Base-by-base conservation (phyloP, 768 basidiomycete genomes). In the Asterophora parasitica region DNA sequence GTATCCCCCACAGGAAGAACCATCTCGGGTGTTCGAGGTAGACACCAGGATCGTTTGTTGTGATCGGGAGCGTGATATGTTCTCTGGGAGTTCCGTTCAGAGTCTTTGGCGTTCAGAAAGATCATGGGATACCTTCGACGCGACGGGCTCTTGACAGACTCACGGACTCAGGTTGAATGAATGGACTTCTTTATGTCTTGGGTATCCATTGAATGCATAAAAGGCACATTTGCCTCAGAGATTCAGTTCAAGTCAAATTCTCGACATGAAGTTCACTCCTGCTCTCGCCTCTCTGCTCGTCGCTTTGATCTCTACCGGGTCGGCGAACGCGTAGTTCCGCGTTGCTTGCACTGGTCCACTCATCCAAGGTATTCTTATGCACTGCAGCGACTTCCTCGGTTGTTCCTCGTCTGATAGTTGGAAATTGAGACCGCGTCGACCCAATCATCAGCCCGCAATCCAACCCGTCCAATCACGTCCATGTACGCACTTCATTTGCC, bases 271-370 rank as follows among this genome's bases (percentile, higher is more conserved):
- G 40, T 23, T 33, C 16, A 43, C 36, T 39, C 32, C 46, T 30
- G 48, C 52, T 17, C 44, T 56, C 6, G 35, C 44, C 10, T 53
- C 53, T 16, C 44, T 56, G 16, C 36, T 57, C 7, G 49, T 55
- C 8, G 38, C 48, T 48, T 43, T 61, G 37, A 35, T 50, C 16
- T 53, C 50, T 27, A 54, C 58, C 15, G 42, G 53, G 19, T 39
- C 54, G 20, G 56, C 54, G 11, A 49, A 63, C 44, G 68, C 68
- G 7, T 74, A 69, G 72, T 72, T 74, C 54, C 67, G 69, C 32
- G 67, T 72, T 38, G 60, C 68, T 6, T 73, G 72, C 44, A 69
- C 70, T 9, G 57, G 50, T 15, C 71, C 72, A 15, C 60, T 72
- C 35, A 69, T 74, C 1, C 61, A 65, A 62, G 69, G 71, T 70